Conservation (phyloP, 352 stramenopile genomes). For the Globisporangium uncinulatum region DNA sequence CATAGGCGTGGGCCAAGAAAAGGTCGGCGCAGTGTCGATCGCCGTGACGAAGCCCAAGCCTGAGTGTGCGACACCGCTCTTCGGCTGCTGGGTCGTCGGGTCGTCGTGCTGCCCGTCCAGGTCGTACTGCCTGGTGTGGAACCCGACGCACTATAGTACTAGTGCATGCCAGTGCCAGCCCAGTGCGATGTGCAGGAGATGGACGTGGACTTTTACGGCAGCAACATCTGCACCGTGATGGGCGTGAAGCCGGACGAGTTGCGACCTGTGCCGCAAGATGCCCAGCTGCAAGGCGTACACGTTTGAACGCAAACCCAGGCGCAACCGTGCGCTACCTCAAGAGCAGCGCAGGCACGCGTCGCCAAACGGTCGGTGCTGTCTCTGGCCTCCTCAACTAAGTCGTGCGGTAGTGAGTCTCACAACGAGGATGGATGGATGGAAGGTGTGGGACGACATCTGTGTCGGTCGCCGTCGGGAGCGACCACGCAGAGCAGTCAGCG, state of each 20-base stretch:
- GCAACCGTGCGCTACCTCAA: slow-evolving; percentile 23
- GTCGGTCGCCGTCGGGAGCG: neutral
- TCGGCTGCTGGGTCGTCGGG: neutral
- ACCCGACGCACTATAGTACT: slow-evolving; percentile 31
- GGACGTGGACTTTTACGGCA: slow-evolving; percentile 31
- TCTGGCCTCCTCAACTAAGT: no score
- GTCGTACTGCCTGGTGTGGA: slow-evolving; percentile 47
- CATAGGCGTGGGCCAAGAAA: slow-evolving; percentile 4
- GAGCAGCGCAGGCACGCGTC: neutral
- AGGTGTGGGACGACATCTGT: neutral
- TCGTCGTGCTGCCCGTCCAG: slow-evolving; percentile 28
- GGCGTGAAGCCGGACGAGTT: slow-evolving; percentile 14
- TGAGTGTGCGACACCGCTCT: neutral
- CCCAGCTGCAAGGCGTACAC: slow-evolving; percentile 26
- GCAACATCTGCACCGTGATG: slow-evolving; percentile 25
- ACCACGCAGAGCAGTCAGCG: neutral
- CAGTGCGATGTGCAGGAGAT: slow-evolving; percentile 28
- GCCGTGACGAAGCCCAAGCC: slow-evolving; percentile 5
- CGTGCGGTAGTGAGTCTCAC: neutral
- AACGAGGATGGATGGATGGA: neutral
- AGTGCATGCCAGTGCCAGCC: slow-evolving; percentile 24
- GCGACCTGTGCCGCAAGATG: slow-evolving; percentile 16
- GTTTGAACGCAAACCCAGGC: slow-evolving; percentile 22
- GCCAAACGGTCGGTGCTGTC: no score
- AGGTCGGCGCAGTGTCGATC: neutral